Evolutionary conservation across 208 protist species (phyloP).

Genomic region (Leptomonas pyrrhocoris): DNA sequence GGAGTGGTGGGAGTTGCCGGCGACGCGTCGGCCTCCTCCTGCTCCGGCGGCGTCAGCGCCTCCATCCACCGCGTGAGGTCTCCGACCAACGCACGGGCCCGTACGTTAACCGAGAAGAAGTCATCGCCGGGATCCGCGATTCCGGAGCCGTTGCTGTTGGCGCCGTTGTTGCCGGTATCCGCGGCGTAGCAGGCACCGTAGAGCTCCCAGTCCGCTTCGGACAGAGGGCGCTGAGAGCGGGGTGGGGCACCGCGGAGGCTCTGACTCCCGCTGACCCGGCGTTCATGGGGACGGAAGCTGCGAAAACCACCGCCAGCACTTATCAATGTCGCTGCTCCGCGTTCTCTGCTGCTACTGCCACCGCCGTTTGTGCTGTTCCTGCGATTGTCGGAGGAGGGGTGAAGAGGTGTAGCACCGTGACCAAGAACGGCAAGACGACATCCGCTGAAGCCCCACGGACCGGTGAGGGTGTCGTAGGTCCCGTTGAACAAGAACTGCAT

Average conservation of each 20-base stretch:
- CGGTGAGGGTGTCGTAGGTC: slow-evolving; percentile 25
- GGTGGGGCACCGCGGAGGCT: slow-evolving; percentile 14
- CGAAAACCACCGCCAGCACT: slow-evolving; percentile 19
- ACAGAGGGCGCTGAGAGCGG: slow-evolving; percentile 15
- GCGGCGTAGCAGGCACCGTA: slow-evolving; percentile 58
- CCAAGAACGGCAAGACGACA: slow-evolving; percentile 20
- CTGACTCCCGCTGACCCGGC: slow-evolving; percentile 20
- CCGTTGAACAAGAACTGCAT: slow-evolving; percentile 32
- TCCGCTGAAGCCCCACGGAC: slow-evolving; percentile 28
- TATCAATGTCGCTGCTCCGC: background rate
- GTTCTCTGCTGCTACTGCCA: background rate
- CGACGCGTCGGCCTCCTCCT: background rate
- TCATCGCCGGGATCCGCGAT: slow-evolving; percentile 11
- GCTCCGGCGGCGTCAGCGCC: slow-evolving; percentile 19
- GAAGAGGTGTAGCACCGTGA: background rate
- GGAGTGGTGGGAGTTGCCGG: background rate
- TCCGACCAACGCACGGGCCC: slow-evolving; percentile 37
- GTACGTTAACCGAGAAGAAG: slow-evolving; percentile 52
- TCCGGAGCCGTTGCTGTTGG: background rate
- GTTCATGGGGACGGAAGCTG: slow-evolving; percentile 24
- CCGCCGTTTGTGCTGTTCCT: background rate
- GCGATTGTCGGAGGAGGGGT: background rate
- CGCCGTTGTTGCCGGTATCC: slow-evolving; percentile 14
- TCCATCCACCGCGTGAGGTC: slow-evolving; percentile 42
- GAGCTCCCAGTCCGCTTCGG: slow-evolving; percentile 27